These are phyloP conservation scores for Aspergillus tamarii DNA, from an alignment of 2,329 filamentous ascomycete genomes.

Conservation along the genomic window DNA sequence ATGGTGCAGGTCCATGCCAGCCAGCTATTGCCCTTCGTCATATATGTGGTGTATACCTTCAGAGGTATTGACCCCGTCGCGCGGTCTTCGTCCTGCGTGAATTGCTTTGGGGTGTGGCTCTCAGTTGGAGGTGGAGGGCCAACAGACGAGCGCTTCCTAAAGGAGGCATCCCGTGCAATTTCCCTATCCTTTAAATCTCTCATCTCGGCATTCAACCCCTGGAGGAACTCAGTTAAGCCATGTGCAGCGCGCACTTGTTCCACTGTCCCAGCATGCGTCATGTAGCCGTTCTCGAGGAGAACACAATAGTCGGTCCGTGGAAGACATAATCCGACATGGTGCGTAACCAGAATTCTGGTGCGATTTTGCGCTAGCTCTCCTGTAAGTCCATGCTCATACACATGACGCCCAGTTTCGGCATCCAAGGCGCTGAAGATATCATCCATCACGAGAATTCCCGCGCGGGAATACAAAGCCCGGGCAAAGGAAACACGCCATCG, in stretches of 20 bases:
- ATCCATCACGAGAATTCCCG: constrained; percentile 75
- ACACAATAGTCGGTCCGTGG: constrained; percentile 74
- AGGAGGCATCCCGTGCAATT: constrained; percentile 15
- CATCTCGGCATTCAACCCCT: constrained; percentile 49
- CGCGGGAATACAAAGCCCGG: constrained; percentile 76
- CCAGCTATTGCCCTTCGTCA: constrained; percentile 67
- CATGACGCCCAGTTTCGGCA: constrained; percentile 76
- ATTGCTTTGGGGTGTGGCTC: constrained; percentile 61
- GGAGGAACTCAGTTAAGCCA: constrained; percentile 47
- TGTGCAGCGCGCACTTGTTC: constrained; percentile 57
- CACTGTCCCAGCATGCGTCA: constrained; percentile 66
- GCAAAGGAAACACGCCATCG: constrained; percentile 82
- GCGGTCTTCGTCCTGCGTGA: constrained; percentile 74
- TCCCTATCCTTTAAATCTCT: constrained; percentile 27
- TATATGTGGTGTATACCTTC: constrained; percentile 68
- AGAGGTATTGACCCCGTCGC: constrained; percentile 71
- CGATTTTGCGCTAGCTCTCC: constrained; percentile 70
- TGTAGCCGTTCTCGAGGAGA: constrained; percentile 69
- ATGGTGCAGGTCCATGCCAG: constrained; percentile 62
- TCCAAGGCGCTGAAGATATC: constrained; percentile 84
- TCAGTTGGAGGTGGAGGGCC: constrained; percentile 21
- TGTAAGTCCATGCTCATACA: constrained; percentile 75
- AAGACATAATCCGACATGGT: constrained; percentile 74
- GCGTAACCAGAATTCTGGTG: constrained; percentile 78
- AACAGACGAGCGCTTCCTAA: constrained; percentile 16